Evolutionary conservation across 164 flowering plant species (phyloP).

Genomic region (Umbilicus rupestris): DNA sequence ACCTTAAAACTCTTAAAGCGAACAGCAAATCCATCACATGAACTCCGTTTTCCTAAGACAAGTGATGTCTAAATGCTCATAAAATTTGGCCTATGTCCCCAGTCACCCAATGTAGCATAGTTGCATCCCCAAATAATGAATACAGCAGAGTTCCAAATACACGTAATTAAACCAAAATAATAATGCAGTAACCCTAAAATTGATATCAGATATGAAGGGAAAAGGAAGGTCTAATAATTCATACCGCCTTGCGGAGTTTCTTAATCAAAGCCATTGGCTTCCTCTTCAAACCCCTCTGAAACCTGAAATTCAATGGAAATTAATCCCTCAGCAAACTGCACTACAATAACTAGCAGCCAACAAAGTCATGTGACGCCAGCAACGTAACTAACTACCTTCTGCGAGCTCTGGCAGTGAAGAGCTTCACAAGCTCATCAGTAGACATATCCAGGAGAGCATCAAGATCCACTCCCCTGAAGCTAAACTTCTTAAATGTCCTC

Average conservation of each 20-base stretch:
- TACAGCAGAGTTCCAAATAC: not conserved
- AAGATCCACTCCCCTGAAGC: slow-evolving; percentile 52
- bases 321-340: not conserved
- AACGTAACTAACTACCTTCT: slow-evolving; percentile 21
- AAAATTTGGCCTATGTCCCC: too few species aligned
- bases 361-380: not conserved
- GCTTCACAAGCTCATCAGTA: slow-evolving; percentile 53
- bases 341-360: not conserved
- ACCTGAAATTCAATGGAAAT: slow-evolving; percentile 22
- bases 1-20: not conserved
- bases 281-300: slow-evolving; percentile 53
- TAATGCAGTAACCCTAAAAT: not conserved
- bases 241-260: slow-evolving; percentile 61
- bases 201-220: not conserved
- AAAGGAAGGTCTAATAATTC: not conserved
- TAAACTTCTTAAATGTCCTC: slow-evolving; percentile 78
- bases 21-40: too few species aligned
- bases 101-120: too few species aligned
- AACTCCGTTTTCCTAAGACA: too few species aligned
- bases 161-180: not conserved
- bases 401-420: slow-evolving; percentile 45
- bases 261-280: slow-evolving; percentile 71
- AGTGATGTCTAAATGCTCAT: too few species aligned
- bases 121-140: too few species aligned
- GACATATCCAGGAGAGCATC: slow-evolving; percentile 61